These are phyloP conservation scores for Malus domestica DNA, from an alignment of 306 rosid species.

Conservation along the genomic window ASM211411v1 NC_041790.1:12279501-12280000, in stretches of 20 bases:
- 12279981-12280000: background rate
- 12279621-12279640: background rate
- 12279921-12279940: background rate
- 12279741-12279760: background rate
- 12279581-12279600: background rate
- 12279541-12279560: background rate
- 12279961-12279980: background rate
- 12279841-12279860: slow-evolving; percentile 88
- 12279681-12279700: slow-evolving; percentile 94
- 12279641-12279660: slow-evolving; percentile 57
- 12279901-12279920: slow-evolving; percentile 72
- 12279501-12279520: too few relatives aligned
- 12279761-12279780: background rate
- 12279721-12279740: slow-evolving; percentile 75
- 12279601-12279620: slow-evolving; percentile 13
- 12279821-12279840: slow-evolving; percentile 97
- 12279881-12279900: slow-evolving; percentile 55
- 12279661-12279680: slow-evolving; percentile 78
- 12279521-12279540: too few relatives aligned
- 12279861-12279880: slow-evolving; percentile 62
- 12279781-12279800: background rate
- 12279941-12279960: background rate
- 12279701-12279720: slow-evolving; percentile 90
- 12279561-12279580: background rate
- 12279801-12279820: slow-evolving; percentile 27